Evolutionary conservation across 169 alveolate genomes (phyloP), one percentile per base, ranked within the genome.

Genomic region (Plasmodium fragile): DNA sequence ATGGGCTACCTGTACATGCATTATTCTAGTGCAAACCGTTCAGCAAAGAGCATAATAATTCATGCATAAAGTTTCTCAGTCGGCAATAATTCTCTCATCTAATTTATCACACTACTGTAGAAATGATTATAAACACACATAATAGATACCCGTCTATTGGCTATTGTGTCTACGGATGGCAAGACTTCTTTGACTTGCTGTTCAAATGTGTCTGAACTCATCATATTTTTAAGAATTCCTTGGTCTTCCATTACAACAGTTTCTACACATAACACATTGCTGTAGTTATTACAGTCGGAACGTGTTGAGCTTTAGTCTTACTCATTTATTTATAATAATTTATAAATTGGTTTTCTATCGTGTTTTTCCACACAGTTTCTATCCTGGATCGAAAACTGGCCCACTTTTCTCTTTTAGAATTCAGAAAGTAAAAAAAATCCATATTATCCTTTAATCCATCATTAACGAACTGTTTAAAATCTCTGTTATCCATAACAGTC

Each of bases 401-500:
- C 91, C 91, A 81, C 13, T 65, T 30, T 81, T 55, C 59, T 25
- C 41, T 81, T 81, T 81, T 81, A 22, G 59, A 49, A 11, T 30
- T 81, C 70, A 81, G 36, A 59, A 81, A 81, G 22, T 81, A 0
- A 4, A 81, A 5, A 81, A 81, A 81, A 28, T 81, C 91, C 91
- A 18, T 0, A 6, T 18, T 16, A 36, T 81, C 55, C 59, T 28
- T 53, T 41, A 28, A 55, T 81, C 39, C 78, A 4, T 52, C 28
- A 11, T 53, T 30, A 25, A 81, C 32, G 18, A 81, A 81, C 22
- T 30, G 16, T 30, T 81, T 81, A 81, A 81, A 81, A 53, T 81
- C 91, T n/a, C 28, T 53, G 34, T 53, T 11, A 52, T 81, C 80
- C 59, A 2, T 81, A 53, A 81, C 45, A 81, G 41, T 81, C 34